phyloP scores from a whole-genome alignment of 192 early-diverging fungal genomes.

The Oehlia diaphana region DNA sequence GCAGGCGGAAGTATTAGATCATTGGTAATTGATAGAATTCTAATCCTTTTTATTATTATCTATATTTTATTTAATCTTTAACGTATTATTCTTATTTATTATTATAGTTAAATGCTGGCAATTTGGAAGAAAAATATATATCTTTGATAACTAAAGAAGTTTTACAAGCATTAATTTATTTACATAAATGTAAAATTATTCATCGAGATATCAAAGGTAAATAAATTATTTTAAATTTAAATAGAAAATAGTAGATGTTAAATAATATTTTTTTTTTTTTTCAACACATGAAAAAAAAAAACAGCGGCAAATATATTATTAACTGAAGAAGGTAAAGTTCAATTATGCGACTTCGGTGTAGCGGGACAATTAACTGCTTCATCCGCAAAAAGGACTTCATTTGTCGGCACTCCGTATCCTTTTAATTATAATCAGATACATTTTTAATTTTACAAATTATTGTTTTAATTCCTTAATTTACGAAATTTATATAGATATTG shows the following conservation, averaged over 20 bases:
- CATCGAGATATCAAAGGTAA: slow-evolving; percentile 97
- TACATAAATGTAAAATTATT: slow-evolving; percentile 94
- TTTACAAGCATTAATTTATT: slow-evolving; percentile 83
- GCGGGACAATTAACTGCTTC: slow-evolving; percentile 79
- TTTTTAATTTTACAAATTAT: background rate
- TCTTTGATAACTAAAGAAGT: slow-evolving; percentile 89
- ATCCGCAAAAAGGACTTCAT: slow-evolving; percentile 80
- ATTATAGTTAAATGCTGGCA: slow-evolving; percentile 70
- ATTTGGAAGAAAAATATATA: slow-evolving; percentile 87
- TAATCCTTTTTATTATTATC: background rate
- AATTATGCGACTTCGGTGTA: slow-evolving; percentile 97
- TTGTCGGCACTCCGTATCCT: slow-evolving; percentile 86
- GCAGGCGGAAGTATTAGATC: slow-evolving; percentile 88
- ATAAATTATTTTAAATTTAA: background rate
- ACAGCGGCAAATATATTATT: slow-evolving; percentile 90
- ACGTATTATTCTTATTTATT: background rate
- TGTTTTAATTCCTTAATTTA: slow-evolving; percentile 6
- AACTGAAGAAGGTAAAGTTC: slow-evolving; percentile 86
- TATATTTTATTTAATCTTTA: background rate
- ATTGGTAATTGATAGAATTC: slow-evolving; percentile 47
- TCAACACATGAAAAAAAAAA: background rate
- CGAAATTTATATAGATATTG: slow-evolving; percentile 51
- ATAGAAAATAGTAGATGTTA: background rate
- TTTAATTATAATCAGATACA: background rate
- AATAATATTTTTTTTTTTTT: background rate